Conservation (phyloP, 768 basidiomycete species). For the Leccinum disarticulatum region DNA sequence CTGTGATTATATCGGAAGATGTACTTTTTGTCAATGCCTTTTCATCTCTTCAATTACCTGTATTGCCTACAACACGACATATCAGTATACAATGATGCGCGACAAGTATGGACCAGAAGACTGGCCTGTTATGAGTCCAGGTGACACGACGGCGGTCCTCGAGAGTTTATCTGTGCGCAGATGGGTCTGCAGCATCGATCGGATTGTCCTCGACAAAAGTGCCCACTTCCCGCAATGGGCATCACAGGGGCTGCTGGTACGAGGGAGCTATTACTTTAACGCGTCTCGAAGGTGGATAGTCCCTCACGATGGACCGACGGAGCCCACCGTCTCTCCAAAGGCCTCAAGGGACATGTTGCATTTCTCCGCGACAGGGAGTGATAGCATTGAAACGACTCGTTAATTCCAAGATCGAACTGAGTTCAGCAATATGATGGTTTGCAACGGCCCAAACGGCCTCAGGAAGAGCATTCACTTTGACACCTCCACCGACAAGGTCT, state of each 20-base stretch:
- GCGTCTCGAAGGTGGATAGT: constrained; percentile 39
- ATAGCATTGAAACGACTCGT: constrained; percentile 12
- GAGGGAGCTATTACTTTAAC: constrained; percentile 29
- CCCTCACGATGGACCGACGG: constrained; percentile 32
- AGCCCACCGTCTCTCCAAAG: constrained; percentile 36
- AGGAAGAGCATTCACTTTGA: too few species aligned
- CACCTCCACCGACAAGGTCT: constrained; percentile 36
- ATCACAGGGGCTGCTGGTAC: constrained; percentile 45
- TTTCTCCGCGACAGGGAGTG: constrained; percentile 21
- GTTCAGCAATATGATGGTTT: constrained; percentile 36
- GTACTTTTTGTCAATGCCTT: constrained; percentile 33
- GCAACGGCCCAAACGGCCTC: constrained; percentile 27
- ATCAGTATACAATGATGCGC: constrained; percentile 5
- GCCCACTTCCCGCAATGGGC: constrained; percentile 35
- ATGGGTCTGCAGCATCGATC: constrained; percentile 36
- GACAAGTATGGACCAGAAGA: not conserved
- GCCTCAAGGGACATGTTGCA: constrained; percentile 43
- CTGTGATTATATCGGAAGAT: constrained; percentile 47
- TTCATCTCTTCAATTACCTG: constrained; percentile 25
- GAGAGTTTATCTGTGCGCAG: constrained; percentile 26
- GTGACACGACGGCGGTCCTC: constrained; percentile 35
- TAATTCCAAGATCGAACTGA: constrained; percentile 24
- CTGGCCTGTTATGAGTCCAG: constrained; percentile 30
- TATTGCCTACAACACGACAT: constrained; percentile 17
- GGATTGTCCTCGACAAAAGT: constrained; percentile 44